Percentiles rank a stretch among this genome's conserved stretches.
These are phyloP conservation scores for Nigrospora oryzae DNA, from an alignment of 2,329 filamentous ascomycete genomes.

Conservation along the genomic window DNA sequence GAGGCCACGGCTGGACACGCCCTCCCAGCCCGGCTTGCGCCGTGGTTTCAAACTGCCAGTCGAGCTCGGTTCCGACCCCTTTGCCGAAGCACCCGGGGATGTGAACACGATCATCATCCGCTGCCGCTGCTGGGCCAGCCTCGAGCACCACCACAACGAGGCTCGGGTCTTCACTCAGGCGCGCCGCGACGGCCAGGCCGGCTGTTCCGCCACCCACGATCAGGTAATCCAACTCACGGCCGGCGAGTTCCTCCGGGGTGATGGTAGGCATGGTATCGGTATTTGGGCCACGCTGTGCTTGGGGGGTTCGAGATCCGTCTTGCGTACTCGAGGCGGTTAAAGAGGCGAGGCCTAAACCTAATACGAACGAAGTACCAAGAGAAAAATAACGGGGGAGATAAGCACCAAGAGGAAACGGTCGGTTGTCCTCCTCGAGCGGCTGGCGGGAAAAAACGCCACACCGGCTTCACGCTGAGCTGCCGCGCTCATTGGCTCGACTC, in stretches of 20 bases:
- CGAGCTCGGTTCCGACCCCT: conserved; percentile 24
- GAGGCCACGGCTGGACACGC: conserved; percentile 29
- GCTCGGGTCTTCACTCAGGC: conserved; percentile 32
- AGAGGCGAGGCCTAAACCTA: too few species aligned
- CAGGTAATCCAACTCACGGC: conserved; percentile 8
- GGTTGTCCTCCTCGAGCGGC: too few species aligned
- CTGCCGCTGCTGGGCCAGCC: conserved; percentile 23
- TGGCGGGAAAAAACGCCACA: too few species aligned
- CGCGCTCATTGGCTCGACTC: too few species aligned
- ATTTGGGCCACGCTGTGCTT: too few species aligned
- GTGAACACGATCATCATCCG: conserved; percentile 17
- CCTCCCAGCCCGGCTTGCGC: conserved; percentile 28
- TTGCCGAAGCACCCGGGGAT: conserved; percentile 27
- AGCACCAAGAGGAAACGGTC: too few species aligned
- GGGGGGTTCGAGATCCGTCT: too few species aligned
- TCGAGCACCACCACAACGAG: conserved; percentile 35
- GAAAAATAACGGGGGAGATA: too few species aligned
- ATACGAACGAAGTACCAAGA: too few species aligned
- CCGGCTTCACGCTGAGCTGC: too few species aligned
- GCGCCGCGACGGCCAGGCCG: conserved; percentile 20
- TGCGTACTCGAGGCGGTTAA: too few species aligned
- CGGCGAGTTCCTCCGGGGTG: conserved; percentile 1
- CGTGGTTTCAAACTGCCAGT: conserved; percentile 32
- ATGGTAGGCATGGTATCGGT: neutral
- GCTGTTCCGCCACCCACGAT: conserved; percentile 16